Percentiles rank a stretch among this genome's conserved stretches.
phyloP scores from a whole-genome alignment of 164 flowering plant genomes.

The Paratinospora sagittata region DNA sequence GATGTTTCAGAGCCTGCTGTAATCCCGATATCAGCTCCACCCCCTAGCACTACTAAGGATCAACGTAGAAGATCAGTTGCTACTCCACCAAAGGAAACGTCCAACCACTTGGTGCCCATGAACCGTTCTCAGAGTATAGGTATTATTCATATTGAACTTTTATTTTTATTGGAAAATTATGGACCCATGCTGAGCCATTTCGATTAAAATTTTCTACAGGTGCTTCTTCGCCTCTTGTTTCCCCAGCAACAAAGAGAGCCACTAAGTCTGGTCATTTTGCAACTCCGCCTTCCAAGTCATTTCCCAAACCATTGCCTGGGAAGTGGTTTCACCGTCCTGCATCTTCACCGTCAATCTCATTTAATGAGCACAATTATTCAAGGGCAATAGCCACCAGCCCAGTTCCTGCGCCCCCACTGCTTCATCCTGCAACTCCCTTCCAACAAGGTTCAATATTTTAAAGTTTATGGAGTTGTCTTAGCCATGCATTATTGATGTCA shows the following conservation, averaged over 20 bases:
- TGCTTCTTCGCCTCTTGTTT: slow-evolving; percentile 24
- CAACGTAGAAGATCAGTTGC: slow-evolving; percentile 30
- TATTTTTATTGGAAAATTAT: neutral
- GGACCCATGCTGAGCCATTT: neutral
- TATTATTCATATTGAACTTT: neutral
- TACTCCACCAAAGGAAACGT: slow-evolving; percentile 28
- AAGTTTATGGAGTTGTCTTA: neutral
- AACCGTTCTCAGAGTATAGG: slow-evolving; percentile 8
- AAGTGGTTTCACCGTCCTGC: slow-evolving; percentile 27
- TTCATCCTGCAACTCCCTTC: slow-evolving; percentile 26
- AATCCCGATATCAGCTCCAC: slow-evolving; percentile 31
- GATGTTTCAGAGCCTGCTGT: slow-evolving; percentile 26
- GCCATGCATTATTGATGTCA: neutral
- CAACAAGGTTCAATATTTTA: slow-evolving; percentile 32
- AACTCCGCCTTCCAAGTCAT: slow-evolving; percentile 28
- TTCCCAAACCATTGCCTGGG: slow-evolving; percentile 21
- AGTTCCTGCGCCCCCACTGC: slow-evolving; percentile 23
- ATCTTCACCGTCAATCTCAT: slow-evolving; percentile 30
- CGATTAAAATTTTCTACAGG: slow-evolving; percentile 14
- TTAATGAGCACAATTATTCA: slow-evolving; percentile 27
- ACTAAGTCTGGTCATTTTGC: slow-evolving; percentile 16
- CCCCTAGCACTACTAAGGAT: slow-evolving; percentile 18
- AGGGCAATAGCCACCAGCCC: slow-evolving; percentile 23
- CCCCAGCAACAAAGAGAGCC: slow-evolving; percentile 29
- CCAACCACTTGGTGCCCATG: slow-evolving; percentile 1